These are phyloP conservation scores for Coemansia sp. DNA, from an alignment of 192 early-diverging fungal genomes.

Conservation along the genomic window DNA sequence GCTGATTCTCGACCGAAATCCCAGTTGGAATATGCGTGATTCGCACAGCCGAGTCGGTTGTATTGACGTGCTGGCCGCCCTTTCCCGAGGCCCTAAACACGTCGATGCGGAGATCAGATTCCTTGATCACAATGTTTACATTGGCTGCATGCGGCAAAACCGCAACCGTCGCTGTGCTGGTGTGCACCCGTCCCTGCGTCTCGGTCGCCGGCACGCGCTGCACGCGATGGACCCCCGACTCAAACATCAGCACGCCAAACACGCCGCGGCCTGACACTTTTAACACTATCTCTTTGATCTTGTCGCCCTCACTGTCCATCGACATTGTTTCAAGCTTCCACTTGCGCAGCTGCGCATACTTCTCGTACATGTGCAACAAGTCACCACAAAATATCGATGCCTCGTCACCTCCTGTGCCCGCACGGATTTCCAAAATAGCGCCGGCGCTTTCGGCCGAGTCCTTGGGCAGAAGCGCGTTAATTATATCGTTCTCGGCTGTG, in stretches of 20 bases:
- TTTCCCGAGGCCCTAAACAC: conserved; percentile 73
- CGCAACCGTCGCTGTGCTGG: conserved; percentile 75
- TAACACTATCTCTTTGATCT: conserved; percentile 61
- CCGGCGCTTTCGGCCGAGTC: conserved; percentile 68
- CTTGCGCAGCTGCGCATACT: conserved; percentile 58
- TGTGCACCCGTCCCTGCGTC: conserved; percentile 73
- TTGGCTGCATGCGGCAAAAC: conserved; percentile 74
- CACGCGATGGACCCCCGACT: conserved; percentile 82
- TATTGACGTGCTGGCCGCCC: conserved; percentile 97
- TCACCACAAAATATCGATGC: conserved; percentile 72
- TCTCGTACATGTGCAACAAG: conserved; percentile 74
- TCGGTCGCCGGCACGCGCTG: conserved; percentile 81
- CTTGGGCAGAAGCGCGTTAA: conserved; percentile 62
- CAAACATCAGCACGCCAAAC: conserved; percentile 75
- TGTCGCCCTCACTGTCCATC: conserved; percentile 30
- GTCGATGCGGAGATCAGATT: conserved; percentile 69
- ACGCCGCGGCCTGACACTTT: conserved; percentile 68
- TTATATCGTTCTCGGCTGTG: conserved; percentile 57
- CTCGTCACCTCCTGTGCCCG: conserved; percentile 80
- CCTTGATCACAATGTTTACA: conserved; percentile 67
- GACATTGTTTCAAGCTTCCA: conserved; percentile 68
- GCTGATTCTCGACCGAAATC: conserved; percentile 82
- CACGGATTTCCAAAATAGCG: conserved; percentile 73
- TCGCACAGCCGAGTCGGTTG: conserved; percentile 90
- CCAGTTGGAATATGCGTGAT: conserved; percentile 93